Base-by-base conservation (phyloP, 495 filamentous ascomycete genomes). In the Beverwykella pulmonaria region DNA sequence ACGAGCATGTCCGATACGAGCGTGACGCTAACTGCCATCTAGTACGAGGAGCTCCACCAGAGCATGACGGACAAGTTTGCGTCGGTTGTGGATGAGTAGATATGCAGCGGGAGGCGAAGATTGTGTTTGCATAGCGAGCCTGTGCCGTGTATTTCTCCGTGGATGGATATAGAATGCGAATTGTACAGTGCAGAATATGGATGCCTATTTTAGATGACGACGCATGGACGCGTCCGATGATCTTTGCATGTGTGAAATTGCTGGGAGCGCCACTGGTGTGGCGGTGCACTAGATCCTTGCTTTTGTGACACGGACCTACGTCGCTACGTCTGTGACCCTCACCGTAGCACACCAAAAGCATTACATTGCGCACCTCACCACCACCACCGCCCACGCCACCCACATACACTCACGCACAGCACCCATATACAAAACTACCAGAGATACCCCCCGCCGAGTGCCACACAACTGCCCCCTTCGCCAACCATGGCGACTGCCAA, bases 21-120 rank as follows among this genome's bases (percentile, higher is more conserved):
- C n/a, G 20, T 32, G 23, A 17, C 29, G 72, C 69, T 74, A 67
- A 74, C 63, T 14, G 3, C 22, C 19, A 14, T 30, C 23, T 59
- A 92, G 89, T 98, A 97, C 76, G 94, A 98, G 83, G 88, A 87
- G 72, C 83, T 98, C 71, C 82, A 91, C 71, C 91, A 96, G 79
- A 83, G 83, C 63, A 92, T 98, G 93, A 86, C 88, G 61, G 95
- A 98, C 78, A 92, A 95, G 77, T 98, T 98, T 79, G 95, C 95
- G 20, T 86, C 90, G 14, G 91, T 98, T 54, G 83, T 88, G 71
- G 94, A 98, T 78, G 94, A 98, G 83, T 98, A 90, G 82, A 55
- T 27, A 19, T 59, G 17, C 48, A 47, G 47, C 20, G 34, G 26
- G 5, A 55, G 67, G 39, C 17, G n/a, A 41, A 9, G 46, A 12